Evolutionary conservation across 2,329 filamentous ascomycete genomes (phyloP).

Genomic region (Biscogniauxia mediterranea): DNA sequence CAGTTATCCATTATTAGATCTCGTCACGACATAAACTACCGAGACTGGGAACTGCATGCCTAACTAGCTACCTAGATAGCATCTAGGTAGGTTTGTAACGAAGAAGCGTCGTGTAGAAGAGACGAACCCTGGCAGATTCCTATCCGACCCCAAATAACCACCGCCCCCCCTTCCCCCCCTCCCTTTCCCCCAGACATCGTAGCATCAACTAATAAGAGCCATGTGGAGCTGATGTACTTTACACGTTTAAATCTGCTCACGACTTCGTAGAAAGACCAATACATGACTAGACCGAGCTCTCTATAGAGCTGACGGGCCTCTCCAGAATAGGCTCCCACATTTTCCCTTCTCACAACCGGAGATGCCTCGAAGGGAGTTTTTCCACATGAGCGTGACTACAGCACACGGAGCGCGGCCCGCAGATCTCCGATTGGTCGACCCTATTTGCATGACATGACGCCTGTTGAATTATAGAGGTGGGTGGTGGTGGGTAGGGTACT

Average conservation of each 20-base stretch:
- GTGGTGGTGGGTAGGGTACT: neutral
- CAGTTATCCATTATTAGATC: neutral
- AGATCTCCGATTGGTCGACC: neutral
- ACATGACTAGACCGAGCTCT: neutral
- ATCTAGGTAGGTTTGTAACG: neutral
- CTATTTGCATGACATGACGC: neutral
- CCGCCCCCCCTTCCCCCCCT: too few species aligned
- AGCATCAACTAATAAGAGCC: neutral
- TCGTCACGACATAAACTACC: neutral
- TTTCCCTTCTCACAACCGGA: neutral
- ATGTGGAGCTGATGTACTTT: neutral
- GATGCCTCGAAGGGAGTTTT: neutral
- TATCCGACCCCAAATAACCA: neutral
- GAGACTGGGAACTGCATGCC: neutral
- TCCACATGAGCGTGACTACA: neutral
- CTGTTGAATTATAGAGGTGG: neutral
- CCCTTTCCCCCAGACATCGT: neutral
- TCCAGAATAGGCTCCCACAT: neutral
- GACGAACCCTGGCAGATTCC: neutral
- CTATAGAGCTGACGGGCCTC: neutral
- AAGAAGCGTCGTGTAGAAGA: neutral
- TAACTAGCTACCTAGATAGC: neutral
- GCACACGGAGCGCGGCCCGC: too few species aligned
- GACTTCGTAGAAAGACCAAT: neutral
- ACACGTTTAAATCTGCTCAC: neutral